Conservation (phyloP, 2,329 filamentous ascomycete species). For the Calycina marina region DNA sequence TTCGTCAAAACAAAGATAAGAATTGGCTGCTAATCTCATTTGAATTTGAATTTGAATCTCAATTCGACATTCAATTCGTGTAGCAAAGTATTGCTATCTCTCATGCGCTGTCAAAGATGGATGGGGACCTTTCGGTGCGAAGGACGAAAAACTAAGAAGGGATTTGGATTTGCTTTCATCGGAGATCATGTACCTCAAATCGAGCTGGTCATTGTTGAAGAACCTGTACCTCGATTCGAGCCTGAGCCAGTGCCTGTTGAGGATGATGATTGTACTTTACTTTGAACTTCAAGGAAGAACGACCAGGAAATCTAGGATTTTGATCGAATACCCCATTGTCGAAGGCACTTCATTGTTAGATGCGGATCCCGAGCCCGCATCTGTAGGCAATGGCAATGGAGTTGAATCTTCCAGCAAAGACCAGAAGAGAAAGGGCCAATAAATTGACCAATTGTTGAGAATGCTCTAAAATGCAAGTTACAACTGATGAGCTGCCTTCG, state of each 20-base stretch:
- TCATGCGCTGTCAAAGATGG: not conserved
- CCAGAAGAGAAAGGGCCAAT: slow-evolving; percentile 25
- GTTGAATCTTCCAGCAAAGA: slow-evolving; percentile 16
- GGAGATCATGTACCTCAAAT: too few species aligned
- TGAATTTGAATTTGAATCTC: not conserved
- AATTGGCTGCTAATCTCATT: not conserved
- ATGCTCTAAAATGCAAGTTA: slow-evolving; percentile 4
- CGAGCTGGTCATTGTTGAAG: not conserved
- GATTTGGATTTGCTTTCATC: too few species aligned
- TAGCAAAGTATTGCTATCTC: not conserved
- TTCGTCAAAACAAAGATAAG: not conserved
- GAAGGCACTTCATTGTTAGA: not conserved
- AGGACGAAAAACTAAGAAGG: not conserved
- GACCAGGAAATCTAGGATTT: slow-evolving; percentile 15
- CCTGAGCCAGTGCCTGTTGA: slow-evolving; percentile 20
- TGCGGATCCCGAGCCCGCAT: slow-evolving; percentile 19
- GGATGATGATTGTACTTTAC: slow-evolving; percentile 9
- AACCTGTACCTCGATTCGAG: slow-evolving; percentile 23
- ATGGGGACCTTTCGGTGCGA: not conserved
- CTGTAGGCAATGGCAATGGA: slow-evolving; percentile 14
- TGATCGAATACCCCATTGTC: slow-evolving; percentile 4
- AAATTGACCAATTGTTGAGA: slow-evolving; percentile 16
- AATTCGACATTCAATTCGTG: not conserved
- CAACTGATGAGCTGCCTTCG: not conserved
- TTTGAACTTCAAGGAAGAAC: slow-evolving; percentile 27